Percentiles rank a stretch among this genome's conserved stretches.
Evolutionary conservation across 768 basidiomycete species (phyloP).

Genomic region (Wakefieldia striispora): DNA sequence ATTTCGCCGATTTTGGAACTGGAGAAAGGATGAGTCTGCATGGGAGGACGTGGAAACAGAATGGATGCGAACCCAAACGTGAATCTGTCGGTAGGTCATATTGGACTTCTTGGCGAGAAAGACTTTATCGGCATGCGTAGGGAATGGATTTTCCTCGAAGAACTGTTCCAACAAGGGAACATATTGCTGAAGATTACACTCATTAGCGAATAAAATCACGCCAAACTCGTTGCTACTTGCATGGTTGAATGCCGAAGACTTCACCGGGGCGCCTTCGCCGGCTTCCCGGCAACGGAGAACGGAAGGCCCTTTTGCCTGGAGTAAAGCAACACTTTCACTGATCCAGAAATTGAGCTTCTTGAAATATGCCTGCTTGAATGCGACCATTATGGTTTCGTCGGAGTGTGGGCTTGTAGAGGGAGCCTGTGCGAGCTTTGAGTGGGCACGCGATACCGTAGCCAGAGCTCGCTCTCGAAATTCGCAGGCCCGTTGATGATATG

Average conservation of each 20-base stretch:
- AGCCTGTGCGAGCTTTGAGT: neutral
- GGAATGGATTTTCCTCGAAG: constrained; percentile 48
- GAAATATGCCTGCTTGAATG: constrained; percentile 4
- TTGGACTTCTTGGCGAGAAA: constrained; percentile 40
- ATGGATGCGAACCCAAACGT: constrained; percentile 48
- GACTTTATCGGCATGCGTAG: constrained; percentile 38
- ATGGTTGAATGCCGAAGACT: too few species aligned
- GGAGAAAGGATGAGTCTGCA: neutral
- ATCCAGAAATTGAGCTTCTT: neutral
- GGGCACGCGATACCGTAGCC: neutral
- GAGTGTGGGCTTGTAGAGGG: neutral
- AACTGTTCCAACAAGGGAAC: constrained; percentile 46
- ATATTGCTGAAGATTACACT: constrained; percentile 36
- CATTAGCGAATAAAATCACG: too few species aligned
- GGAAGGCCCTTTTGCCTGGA: neutral
- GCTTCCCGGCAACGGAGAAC: neutral
- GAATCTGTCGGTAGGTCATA: constrained; percentile 49
- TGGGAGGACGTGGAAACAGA: neutral
- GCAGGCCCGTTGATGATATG: constrained; percentile 1
- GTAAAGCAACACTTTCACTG: neutral
- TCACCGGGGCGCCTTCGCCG: neutral
- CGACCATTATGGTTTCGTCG: neutral
- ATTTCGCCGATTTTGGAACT: constrained; percentile 56
- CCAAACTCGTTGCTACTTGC: too few species aligned
- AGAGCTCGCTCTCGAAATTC: constrained; percentile 3